Conservation (phyloP, 2,329 filamentous ascomycete genomes). For the Colletotrichum australisinense region DNA sequence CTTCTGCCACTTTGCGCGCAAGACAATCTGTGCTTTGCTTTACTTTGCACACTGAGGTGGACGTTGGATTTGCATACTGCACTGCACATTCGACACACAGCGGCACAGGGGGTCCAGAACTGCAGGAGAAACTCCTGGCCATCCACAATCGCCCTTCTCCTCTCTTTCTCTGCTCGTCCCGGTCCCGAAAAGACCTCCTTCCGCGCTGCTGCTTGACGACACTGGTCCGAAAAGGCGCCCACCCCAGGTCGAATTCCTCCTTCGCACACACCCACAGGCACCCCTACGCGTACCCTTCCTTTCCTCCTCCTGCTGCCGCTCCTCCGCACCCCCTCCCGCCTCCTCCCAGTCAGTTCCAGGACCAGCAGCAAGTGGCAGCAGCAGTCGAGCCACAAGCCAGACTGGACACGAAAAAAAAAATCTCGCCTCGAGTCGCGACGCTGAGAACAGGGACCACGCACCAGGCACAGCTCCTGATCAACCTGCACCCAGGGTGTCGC, state of each 20-base stretch:
- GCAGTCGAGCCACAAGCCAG: constrained; percentile 11
- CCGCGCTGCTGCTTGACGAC: constrained; percentile 26
- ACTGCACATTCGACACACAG: constrained; percentile 9
- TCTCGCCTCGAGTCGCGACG: constrained; percentile 23
- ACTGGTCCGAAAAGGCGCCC: constrained; percentile 11
- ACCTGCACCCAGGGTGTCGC: constrained; percentile 35
- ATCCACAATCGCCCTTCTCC: constrained; percentile 22
- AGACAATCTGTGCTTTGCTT: constrained; percentile 2
- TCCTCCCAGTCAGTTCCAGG: not conserved
- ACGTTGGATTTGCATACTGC: constrained; percentile 15
- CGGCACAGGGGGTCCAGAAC: constrained; percentile 5
- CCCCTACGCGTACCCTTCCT: constrained; percentile 34
- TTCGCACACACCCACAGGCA: constrained; percentile 28
- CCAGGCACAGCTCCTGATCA: constrained; percentile 23
- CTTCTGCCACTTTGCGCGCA: not conserved
- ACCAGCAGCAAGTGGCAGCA: constrained; percentile 17
- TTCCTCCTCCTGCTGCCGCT: constrained; percentile 24
- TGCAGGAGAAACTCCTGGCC: not conserved
- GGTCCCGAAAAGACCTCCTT: constrained; percentile 27
- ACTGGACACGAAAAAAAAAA: constrained; percentile 13
- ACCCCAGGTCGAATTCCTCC: constrained; percentile 18
- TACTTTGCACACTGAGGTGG: not conserved
- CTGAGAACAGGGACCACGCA: constrained; percentile 26
- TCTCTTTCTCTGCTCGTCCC: constrained; percentile 6
- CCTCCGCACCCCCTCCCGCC: constrained; percentile 30